These are phyloP conservation scores for Phylloporus sp. DNA, from an alignment of 768 basidiomycete genomes.

Conservation along the genomic window DNA sequence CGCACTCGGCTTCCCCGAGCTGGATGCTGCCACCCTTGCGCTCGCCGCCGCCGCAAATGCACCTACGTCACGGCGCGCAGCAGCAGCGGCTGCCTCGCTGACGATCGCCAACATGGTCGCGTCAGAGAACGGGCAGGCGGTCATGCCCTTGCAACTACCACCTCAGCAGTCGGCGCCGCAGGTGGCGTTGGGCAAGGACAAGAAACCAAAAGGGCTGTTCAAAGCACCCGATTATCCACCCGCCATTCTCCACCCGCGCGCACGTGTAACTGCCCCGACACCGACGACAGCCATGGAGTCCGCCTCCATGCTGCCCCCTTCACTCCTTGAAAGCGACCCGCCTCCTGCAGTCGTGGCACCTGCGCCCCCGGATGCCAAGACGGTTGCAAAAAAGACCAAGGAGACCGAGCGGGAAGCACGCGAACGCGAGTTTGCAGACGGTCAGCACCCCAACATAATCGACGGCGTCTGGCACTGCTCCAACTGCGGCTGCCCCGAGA, in stretches of 20 bases:
- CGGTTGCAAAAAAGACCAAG: slow-evolving; percentile 58
- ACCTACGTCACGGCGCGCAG: slow-evolving; percentile 74
- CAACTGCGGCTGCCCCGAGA: slow-evolving; percentile 90
- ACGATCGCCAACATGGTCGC: slow-evolving; percentile 94
- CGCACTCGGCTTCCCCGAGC: slow-evolving; percentile 78
- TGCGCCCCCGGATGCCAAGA: slow-evolving; percentile 45
- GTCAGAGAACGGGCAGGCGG: slow-evolving; percentile 75
- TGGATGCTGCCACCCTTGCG: slow-evolving; percentile 68
- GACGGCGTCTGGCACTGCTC: slow-evolving; percentile 93
- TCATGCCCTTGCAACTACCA: slow-evolving; percentile 40
- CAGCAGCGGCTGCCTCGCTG: slow-evolving; percentile 76
- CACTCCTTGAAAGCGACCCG: slow-evolving; percentile 59
- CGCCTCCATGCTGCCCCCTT: slow-evolving; percentile 44
- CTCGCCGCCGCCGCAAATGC: slow-evolving; percentile 60
- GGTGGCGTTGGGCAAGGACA: slow-evolving; percentile 50
- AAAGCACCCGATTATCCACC: slow-evolving; percentile 62
- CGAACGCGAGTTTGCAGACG: slow-evolving; percentile 77
- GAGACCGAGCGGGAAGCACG: slow-evolving; percentile 81
- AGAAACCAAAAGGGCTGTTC: slow-evolving; percentile 68
- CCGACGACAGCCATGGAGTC: slow-evolving; percentile 67
- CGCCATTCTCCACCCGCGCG: slow-evolving; percentile 56
- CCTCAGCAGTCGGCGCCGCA: slow-evolving; percentile 37
- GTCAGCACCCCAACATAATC: slow-evolving; percentile 77
- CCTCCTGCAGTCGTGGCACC: slow-evolving; percentile 35
- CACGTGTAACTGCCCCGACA: slow-evolving; percentile 56